These are phyloP conservation scores for Trichosporon sp. DNA, from an alignment of 1,284 basidiomycete genomes.

Conservation along the genomic window DNA sequence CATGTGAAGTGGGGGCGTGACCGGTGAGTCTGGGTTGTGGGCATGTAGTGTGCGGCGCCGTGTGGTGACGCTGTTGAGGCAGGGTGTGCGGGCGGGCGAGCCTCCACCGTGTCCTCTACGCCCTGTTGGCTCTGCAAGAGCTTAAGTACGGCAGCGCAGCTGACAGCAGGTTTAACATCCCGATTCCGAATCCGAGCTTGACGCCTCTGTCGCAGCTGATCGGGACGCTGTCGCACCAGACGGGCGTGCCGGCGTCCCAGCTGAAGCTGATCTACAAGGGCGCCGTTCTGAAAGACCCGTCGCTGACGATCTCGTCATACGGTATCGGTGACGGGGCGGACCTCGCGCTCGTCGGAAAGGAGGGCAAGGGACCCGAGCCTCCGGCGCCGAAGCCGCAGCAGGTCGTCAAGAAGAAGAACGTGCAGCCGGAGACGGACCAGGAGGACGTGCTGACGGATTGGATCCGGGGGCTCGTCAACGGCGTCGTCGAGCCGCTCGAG, in stretches of 20 bases:
- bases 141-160: neutral
- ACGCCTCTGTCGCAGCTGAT: constrained; percentile 44
- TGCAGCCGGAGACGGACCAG: constrained; percentile 43
- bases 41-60: neutral
- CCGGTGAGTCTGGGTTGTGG: constrained; percentile 27
- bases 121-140: no score
- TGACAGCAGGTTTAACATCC: constrained; percentile 47
- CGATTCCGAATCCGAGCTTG: constrained; percentile 43
- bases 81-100: no score
- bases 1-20: constrained; percentile 47
- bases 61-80: neutral
- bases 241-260: constrained; percentile 34
- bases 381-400: constrained; percentile 12
- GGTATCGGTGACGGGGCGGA: constrained; percentile 44
- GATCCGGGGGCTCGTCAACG: constrained; percentile 34
- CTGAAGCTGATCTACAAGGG: constrained; percentile 50
- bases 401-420: constrained; percentile 41
- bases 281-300: constrained; percentile 49
- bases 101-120: neutral
- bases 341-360: constrained; percentile 45
- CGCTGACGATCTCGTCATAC: constrained; percentile 45
- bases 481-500: constrained; percentile 33
- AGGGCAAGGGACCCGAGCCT: constrained; percentile 31
- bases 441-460: constrained; percentile 45
- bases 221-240: constrained; percentile 45